Evolutionary conservation across 192 early-diverging fungal genomes (phyloP), one percentile per base, ranked within the genome.

Genomic region (Entomortierella lignicola): DNA sequence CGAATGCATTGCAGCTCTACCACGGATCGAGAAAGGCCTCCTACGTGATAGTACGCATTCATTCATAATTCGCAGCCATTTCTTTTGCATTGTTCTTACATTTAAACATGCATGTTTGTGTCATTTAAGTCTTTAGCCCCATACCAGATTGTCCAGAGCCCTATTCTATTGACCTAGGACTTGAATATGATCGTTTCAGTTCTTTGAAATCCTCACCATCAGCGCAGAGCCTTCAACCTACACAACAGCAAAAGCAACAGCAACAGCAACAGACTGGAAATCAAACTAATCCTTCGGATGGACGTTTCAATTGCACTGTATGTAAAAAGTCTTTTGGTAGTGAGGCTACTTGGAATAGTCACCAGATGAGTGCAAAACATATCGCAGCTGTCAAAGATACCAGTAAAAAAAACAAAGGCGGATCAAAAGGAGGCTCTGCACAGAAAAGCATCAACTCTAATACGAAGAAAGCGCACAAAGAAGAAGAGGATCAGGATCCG

Each of bases 251-350:
- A 30, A 20, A 41, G 44, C 60, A 21, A 29, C 66, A 52, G 48
- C 39, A 58, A 37, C 65, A 39, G 8, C 52, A 67, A 55, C 53
- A 31, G 26, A 10, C n/a, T 20, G 27, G 20, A 11, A 47, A 47
- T 47, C 20, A 27, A 15, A 12, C 63, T 21, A 55, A 0, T 29
- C 21, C 55, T n/a, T 23, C 32, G 31, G 41, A 61, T 44, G 60
- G 61, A 41, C 62, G 68, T 1, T 69, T 73, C 29, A 85, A 84
- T 67, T 87, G 86, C 55, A 41, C 58, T 7, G 58, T 73, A 0
- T 87, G 86, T 63, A 85, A 84, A 51, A 87, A 87, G 50, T 84
- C 81, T 21, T 87, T 87, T 62, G 82, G 75, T 6, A 82, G 83
- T 27, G 81, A 81, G 11, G 82, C 84, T 5, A 87, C 86, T 0